These are phyloP conservation scores for Phyllosticta citriasiana DNA, from an alignment of 2,329 filamentous ascomycete species.

Conservation along the genomic window DNA sequence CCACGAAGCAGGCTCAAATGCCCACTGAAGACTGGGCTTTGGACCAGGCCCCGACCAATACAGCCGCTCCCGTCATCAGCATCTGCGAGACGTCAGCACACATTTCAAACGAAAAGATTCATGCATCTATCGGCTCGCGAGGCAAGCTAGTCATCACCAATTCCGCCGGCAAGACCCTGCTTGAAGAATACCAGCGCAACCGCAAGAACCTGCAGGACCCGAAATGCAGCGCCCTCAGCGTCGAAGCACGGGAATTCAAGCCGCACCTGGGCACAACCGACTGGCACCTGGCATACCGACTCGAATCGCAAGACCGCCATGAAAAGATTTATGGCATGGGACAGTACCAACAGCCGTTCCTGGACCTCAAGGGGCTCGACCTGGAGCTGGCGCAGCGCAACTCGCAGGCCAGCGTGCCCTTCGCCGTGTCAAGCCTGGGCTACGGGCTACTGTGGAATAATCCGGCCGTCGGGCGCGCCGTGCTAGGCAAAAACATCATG, in stretches of 20 bases:
- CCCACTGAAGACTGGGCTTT: conserved; percentile 21
- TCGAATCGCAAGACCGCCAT: conserved; percentile 44
- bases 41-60: conserved; percentile 3
- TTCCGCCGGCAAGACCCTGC: conserved; percentile 30
- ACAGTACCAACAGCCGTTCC: conserved; percentile 54
- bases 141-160: conserved; percentile 44
- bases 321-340: conserved; percentile 62
- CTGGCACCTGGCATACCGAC: conserved; percentile 48
- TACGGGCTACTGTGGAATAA: conserved; percentile 61
- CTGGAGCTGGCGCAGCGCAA: conserved; percentile 57
- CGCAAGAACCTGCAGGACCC: conserved; percentile 44
- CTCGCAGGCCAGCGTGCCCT: conserved; percentile 56
- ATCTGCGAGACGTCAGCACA: conserved; percentile 22
- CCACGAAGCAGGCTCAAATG: conserved; percentile 30
- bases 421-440: conserved; percentile 48
- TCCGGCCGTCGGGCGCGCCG: conserved; percentile 49
- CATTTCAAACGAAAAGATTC: conserved; percentile 41
- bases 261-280: conserved; percentile 40
- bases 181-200: conserved; percentile 46
- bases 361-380: conserved; percentile 54
- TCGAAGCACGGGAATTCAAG: conserved; percentile 50
- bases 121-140: conserved; percentile 35
- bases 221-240: conserved; percentile 47
- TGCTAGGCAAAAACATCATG: conserved; percentile 52
- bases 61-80: conserved; percentile 8